phyloP scores from a whole-genome alignment of 352 stramenopile species.

The Aphanomyces euteiches region DNA sequence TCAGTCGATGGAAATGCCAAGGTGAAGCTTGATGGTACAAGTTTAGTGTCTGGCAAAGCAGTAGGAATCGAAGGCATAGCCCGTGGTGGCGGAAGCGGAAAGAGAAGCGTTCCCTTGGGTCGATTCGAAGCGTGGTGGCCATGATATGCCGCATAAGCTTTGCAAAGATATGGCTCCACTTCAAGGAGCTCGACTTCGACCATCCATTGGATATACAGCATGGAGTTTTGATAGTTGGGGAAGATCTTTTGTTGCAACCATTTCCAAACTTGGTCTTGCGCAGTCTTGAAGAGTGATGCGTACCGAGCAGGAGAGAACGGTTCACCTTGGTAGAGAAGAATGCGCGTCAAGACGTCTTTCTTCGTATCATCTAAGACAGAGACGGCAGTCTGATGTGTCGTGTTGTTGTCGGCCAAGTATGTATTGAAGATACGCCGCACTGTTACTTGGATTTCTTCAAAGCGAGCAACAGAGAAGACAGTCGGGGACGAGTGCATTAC shows the following conservation, averaged over 20 bases:
- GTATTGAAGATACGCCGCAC: slow-evolving; percentile 64
- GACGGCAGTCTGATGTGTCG: slow-evolving; percentile 33
- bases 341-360: slow-evolving; percentile 57
- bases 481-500: slow-evolving; percentile 46
- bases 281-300: slow-evolving; percentile 60
- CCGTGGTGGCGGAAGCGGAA: slow-evolving; percentile 8
- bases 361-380: slow-evolving; percentile 49
- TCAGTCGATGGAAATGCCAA: too few species aligned
- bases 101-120: not conserved
- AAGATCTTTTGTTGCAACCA: slow-evolving; percentile 68
- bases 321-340: slow-evolving; percentile 67
- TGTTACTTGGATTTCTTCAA: slow-evolving; percentile 64
- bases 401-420: slow-evolving; percentile 47
- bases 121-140: slow-evolving; percentile 29
- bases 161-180: slow-evolving; percentile 36
- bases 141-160: slow-evolving; percentile 33
- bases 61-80: not conserved
- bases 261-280: slow-evolving; percentile 66
- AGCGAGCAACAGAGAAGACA: slow-evolving; percentile 61
- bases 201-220: slow-evolving; percentile 59
- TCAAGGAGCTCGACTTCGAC: slow-evolving; percentile 71
- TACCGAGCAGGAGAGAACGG: slow-evolving; percentile 69
- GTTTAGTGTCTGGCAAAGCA: too few species aligned
- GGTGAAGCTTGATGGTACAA: too few species aligned
- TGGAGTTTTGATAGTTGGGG: slow-evolving; percentile 53